phyloP scores from a whole-genome alignment of 208 protist species.

The Leishmania tarentolae region DNA sequence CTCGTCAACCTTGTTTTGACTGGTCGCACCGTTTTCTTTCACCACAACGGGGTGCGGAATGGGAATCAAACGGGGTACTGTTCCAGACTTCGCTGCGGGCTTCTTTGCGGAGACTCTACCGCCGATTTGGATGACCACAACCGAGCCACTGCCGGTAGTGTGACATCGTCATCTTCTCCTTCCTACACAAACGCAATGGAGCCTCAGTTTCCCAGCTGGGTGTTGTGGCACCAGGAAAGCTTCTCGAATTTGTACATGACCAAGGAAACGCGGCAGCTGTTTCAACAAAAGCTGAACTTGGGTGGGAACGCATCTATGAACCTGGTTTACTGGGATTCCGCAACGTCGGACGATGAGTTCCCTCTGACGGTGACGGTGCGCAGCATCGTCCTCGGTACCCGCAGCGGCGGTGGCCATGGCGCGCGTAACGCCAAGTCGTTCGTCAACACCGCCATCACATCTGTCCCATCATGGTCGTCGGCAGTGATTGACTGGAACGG shows the following conservation, averaged over 20 bases:
- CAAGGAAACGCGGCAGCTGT: slow-evolving; percentile 57
- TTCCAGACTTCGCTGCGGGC: slow-evolving; percentile 28
- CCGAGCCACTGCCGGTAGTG: background rate
- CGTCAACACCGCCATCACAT: slow-evolving; percentile 52
- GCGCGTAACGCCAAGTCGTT: slow-evolving; percentile 40
- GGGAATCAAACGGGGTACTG: slow-evolving; percentile 38
- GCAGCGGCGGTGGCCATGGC: slow-evolving; percentile 2
- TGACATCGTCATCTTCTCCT: background rate
- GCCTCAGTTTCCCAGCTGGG: slow-evolving; percentile 72
- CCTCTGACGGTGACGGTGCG: slow-evolving; percentile 51
- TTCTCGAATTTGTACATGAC: slow-evolving; percentile 79
- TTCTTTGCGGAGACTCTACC: slow-evolving; percentile 33
- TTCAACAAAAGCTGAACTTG: slow-evolving; percentile 54
- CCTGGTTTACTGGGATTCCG: slow-evolving; percentile 72
- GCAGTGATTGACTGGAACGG: slow-evolving; percentile 75
- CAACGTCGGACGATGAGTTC: slow-evolving; percentile 55
- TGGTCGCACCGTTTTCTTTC: slow-evolving; percentile 35
- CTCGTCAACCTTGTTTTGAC: slow-evolving; percentile 57
- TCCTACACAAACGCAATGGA: slow-evolving; percentile 42
- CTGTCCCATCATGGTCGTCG: slow-evolving; percentile 56
- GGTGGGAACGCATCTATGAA: slow-evolving; percentile 51
- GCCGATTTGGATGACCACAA: background rate
- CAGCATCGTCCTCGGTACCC: slow-evolving; percentile 6
- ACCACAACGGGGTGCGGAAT: slow-evolving; percentile 38
- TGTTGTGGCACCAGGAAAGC: slow-evolving; percentile 58